Conservation (phyloP, 2,329 filamentous ascomycete species). For the Trichoderma lentiforme region DNA sequence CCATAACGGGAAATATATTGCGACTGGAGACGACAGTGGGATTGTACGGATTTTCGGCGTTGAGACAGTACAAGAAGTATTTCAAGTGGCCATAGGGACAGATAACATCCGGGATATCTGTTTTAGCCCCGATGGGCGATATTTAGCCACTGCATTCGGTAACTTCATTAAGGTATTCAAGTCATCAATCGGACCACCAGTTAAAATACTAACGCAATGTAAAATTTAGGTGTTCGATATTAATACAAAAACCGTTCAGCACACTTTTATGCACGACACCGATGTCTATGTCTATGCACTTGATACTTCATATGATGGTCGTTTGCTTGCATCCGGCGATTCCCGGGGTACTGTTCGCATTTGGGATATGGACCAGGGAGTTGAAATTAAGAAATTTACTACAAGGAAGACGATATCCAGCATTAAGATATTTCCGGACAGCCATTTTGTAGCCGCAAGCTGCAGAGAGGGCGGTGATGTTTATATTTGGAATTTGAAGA, state of each 20-base stretch:
- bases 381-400: neutral
- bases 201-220: neutral
- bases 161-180: neutral
- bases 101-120: fast-evolving
- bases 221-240: neutral
- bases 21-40: neutral
- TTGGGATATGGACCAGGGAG: neutral
- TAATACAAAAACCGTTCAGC: neutral
- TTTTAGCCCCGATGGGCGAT: neutral
- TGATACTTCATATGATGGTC: neutral
- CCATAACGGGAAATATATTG: neutral
- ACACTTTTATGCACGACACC: neutral
- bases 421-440: neutral
- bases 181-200: neutral
- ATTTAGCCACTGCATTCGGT: neutral
- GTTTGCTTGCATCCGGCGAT: neutral
- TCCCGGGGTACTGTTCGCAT: neutral
- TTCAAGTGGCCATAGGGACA: neutral
- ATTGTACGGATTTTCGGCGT: neutral
- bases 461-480: neutral
- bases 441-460: neutral
- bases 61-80: neutral
- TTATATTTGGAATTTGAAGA: neutral
- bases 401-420: neutral
- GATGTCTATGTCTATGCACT: neutral